Evolutionary conservation across 164 flowering plant species (phyloP).

Genomic region (Stephania yunnanensis): DNA sequence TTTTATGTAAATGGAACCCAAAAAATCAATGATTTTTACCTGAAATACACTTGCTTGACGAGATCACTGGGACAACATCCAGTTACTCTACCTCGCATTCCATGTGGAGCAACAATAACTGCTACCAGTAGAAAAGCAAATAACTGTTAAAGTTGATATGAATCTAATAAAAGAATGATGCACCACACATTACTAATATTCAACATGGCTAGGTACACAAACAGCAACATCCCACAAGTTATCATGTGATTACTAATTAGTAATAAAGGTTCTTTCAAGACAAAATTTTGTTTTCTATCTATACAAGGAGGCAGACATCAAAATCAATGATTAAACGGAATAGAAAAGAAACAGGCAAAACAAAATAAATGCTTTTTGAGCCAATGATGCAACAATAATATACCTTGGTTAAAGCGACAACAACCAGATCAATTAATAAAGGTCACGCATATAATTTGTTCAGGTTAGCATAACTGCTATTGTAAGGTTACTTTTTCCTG

Average conservation of each 20-base stretch:
- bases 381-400: not conserved
- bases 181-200: not conserved
- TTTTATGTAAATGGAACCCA: not conserved
- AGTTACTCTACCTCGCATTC: slow-evolving; percentile 81
- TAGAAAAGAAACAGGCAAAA: not conserved
- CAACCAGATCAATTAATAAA: not conserved
- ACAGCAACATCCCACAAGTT: not conserved
- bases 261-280: not conserved
- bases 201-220: not conserved
- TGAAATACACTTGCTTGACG: slow-evolving; percentile 78
- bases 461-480: not conserved
- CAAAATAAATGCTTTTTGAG: not conserved
- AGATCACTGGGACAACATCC: slow-evolving; percentile 92
- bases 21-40: slow-evolving; percentile 27
- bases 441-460: not conserved
- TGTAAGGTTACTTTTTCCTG: not conserved
- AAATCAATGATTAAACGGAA: no score
- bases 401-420: not conserved
- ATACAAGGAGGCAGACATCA: not conserved
- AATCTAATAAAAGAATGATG: not conserved
- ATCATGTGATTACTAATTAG: not conserved
- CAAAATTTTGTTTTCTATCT: not conserved
- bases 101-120: slow-evolving; percentile 95
- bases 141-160: not conserved
- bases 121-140: slow-evolving; percentile 18